A percentile compares a stretch with the other conserved stretches of the same genome.
Evolutionary conservation across 805 yeast species (phyloP).

Genomic region (Naumovozyma baii): DNA sequence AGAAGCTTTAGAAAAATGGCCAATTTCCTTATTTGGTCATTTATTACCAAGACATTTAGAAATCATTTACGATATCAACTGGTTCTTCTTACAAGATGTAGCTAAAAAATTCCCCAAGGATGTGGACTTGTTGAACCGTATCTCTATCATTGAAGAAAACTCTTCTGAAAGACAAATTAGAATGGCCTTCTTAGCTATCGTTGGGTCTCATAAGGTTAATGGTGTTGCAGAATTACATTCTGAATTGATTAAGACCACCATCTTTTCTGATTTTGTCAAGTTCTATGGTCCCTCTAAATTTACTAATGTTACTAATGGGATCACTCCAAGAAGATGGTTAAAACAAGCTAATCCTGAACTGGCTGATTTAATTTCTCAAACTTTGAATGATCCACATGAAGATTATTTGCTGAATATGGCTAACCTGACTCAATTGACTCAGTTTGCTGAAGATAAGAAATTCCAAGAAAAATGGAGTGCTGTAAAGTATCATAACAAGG

Average conservation of each 20-base stretch:
- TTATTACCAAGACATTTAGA: slow-evolving; percentile 86
- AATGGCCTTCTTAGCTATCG: slow-evolving; percentile 85
- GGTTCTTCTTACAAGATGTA: slow-evolving; percentile 65
- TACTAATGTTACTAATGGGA: slow-evolving; percentile 88
- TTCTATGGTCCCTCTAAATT: slow-evolving; percentile 76
- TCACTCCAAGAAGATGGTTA: slow-evolving; percentile 94
- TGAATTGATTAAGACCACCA: slow-evolving; percentile 78
- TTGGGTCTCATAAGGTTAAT: slow-evolving; percentile 87
- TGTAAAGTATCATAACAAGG: slow-evolving; percentile 63
- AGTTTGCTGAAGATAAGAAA: slow-evolving; percentile 54
- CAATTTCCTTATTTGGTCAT: slow-evolving; percentile 66
- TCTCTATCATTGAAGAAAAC: slow-evolving; percentile 75
- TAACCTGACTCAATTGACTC: slow-evolving; percentile 54
- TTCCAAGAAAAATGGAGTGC: slow-evolving; percentile 64
- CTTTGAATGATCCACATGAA: slow-evolving; percentile 50
- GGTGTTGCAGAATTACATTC: slow-evolving; percentile 96
- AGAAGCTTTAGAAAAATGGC: slow-evolving; percentile 95
- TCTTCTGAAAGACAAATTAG: slow-evolving; percentile 65
- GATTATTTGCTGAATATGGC: slow-evolving; percentile 61
- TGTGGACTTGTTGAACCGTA: slow-evolving; percentile 48
- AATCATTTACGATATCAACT: slow-evolving; percentile 78
- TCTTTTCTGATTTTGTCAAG: slow-evolving; percentile 80
- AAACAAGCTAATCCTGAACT: slow-evolving; percentile 84
- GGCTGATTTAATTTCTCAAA: slow-evolving; percentile 61
- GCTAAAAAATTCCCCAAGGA: slow-evolving; percentile 71